Evolutionary conservation across 2,329 filamentous ascomycete species (phyloP), one percentile per base, ranked within the genome.

Genomic region (Karstenula rhodostoma): DNA sequence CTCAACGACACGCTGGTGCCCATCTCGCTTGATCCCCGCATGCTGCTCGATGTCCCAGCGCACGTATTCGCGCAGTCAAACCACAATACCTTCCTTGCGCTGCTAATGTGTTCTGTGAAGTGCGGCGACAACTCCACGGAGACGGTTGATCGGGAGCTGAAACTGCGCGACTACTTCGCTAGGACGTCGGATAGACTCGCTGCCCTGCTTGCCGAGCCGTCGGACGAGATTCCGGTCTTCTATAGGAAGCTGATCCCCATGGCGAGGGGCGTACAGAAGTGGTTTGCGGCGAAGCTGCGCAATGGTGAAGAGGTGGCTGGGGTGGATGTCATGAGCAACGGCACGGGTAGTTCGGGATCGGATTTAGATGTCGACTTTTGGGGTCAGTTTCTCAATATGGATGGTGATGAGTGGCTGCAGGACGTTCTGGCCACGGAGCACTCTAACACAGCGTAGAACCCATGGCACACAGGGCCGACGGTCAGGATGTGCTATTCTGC

Each of bases 371-470:
- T 61, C 22, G 59, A 58, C 6, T 61, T 64, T 37, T 40, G 61
- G 15, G 57, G 59, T 7, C 58, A 64, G 37, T 66, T 64, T 32
- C 49, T 66, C 12, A 50, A 62, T 23, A 35, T 61, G 25, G 63
- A 66, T 35, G 63, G 63, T 48, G 57, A 53, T 48, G 15, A 62
- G 37, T 66, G 63, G 63, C 37, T 66, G 8, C 63, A 66, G 54
- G 46, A 43, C 23, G 29, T 60, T 25, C 29, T 56, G 15, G 35
- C 44, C 2, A 40, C n/a, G 40, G 58, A 56, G 29, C 48, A 19
- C 19, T 27, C 29, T 9, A 12, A 12, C 13, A 27, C 3, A n/a
- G n/a, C n/a, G n/a, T n/a, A n/a, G n/a, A n/a, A n/a, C n/a, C n/a
- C n/a, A n/a, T n/a, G n/a, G n/a, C n/a, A n/a, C n/a, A n/a, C n/a